Conservation (phyloP, 495 filamentous ascomycete species). For the Parmelia sp. region DNA sequence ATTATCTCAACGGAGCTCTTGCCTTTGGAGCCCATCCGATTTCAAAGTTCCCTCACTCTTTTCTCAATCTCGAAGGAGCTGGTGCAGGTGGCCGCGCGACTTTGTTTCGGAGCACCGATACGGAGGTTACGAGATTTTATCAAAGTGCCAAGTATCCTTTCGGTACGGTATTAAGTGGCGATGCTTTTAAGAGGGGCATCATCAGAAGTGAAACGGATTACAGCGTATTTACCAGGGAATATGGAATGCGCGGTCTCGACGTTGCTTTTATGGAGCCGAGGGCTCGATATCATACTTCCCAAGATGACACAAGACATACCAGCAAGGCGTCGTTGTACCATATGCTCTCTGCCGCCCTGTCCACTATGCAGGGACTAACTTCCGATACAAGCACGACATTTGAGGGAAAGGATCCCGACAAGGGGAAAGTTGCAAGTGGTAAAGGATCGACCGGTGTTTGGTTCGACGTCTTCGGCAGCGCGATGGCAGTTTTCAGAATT, state of each 20-base stretch:
- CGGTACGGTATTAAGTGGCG: slow-evolving; percentile 70
- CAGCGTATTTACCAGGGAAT: slow-evolving; percentile 68
- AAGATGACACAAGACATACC: slow-evolving; percentile 78
- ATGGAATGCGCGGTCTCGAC: slow-evolving; percentile 84
- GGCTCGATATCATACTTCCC: slow-evolving; percentile 81
- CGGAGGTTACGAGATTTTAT: slow-evolving; percentile 78
- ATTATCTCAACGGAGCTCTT: slow-evolving; percentile 82
- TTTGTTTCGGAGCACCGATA: slow-evolving; percentile 79
- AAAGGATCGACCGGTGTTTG: slow-evolving; percentile 70
- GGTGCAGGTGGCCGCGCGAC: slow-evolving; percentile 87
- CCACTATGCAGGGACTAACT: slow-evolving; percentile 63
- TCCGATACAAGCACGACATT: slow-evolving; percentile 64
- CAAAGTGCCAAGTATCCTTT: slow-evolving; percentile 65
- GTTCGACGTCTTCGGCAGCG: slow-evolving; percentile 86
- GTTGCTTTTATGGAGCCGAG: slow-evolving; percentile 85
- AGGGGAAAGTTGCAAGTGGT: slow-evolving; percentile 61
- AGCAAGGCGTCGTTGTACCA: slow-evolving; percentile 77
- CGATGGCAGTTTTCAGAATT: slow-evolving; percentile 71
- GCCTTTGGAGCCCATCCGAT: slow-evolving; percentile 81
- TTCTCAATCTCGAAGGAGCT: slow-evolving; percentile 91
- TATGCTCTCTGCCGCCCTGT: slow-evolving; percentile 78
- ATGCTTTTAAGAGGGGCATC: slow-evolving; percentile 73
- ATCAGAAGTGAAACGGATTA: slow-evolving; percentile 88
- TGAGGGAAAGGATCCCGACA: slow-evolving; percentile 49
- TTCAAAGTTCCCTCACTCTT: slow-evolving; percentile 67